Conservation (phyloP, 73 alveolate genomes). For the Symbiodinium natans region DNA sequence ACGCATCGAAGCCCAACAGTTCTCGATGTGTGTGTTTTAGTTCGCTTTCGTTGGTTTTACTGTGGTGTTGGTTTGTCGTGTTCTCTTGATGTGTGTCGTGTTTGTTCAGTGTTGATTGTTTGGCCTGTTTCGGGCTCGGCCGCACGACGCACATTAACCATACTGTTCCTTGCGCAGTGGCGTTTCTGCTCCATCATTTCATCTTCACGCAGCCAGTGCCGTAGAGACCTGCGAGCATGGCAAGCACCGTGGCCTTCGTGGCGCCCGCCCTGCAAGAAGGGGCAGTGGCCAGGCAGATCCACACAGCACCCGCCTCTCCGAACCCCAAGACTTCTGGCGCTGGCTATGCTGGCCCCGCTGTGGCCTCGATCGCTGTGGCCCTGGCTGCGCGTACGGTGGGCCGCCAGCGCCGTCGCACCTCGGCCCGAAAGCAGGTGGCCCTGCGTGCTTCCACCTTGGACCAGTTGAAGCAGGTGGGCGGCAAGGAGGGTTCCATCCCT, state of each 20-base stretch:
- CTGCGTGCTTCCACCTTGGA: slow-evolving; percentile 72
- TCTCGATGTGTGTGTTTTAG: too few species aligned
- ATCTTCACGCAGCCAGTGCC: too few species aligned
- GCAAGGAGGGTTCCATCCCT: slow-evolving; percentile 32
- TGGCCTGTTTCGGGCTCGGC: too few species aligned
- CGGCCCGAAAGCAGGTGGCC: slow-evolving; percentile 12
- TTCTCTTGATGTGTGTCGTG: too few species aligned
- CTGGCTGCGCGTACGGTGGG: background rate
- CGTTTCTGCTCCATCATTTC: too few species aligned
- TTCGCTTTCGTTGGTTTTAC: too few species aligned
- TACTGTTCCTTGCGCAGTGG: too few species aligned
- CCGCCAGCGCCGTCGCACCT: slow-evolving; percentile 21
- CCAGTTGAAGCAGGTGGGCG: slow-evolving; percentile 52
- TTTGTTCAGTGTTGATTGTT: too few species aligned
- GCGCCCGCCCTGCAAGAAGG: background rate
- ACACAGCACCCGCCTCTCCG: background rate
- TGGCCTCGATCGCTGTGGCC: background rate
- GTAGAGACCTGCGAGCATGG: background rate
- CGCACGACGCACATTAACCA: too few species aligned
- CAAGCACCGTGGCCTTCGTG: background rate
- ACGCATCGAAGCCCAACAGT: too few species aligned
- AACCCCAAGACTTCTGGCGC: background rate
- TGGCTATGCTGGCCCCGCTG: slow-evolving; percentile 2
- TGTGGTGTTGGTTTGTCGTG: too few species aligned
- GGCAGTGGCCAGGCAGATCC: background rate